These are phyloP conservation scores for Pseudocercospora eumusae DNA, from an alignment of 2,329 filamentous ascomycete genomes.

Conservation along the genomic window DNA sequence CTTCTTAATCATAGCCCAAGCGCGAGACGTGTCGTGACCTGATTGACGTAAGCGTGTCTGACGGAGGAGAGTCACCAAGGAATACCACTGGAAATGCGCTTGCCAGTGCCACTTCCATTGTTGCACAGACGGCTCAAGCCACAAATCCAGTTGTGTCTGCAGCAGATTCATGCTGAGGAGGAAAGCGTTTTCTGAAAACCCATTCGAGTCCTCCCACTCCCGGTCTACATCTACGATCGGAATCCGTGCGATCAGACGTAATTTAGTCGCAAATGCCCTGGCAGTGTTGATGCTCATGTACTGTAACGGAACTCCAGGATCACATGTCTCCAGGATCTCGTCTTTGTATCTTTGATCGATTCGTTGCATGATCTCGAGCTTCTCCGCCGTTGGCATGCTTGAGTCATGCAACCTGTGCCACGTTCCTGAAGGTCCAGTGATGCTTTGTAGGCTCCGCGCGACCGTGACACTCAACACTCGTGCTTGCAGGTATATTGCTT, in stretches of 20 bases:
- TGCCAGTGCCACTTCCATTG: conserved; percentile 36
- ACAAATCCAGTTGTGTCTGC: conserved; percentile 32
- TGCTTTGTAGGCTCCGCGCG: conserved; percentile 27
- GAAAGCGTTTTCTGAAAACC: conserved; percentile 32
- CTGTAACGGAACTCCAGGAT: conserved; percentile 33
- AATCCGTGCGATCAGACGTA: conserved; percentile 32
- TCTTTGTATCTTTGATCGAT: conserved; percentile 31
- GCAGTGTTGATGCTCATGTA: conserved; percentile 32
- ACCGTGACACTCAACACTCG: conserved; percentile 27
- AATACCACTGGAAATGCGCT: conserved; percentile 36
- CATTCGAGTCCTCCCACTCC: conserved; percentile 27
- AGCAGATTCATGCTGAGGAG: conserved; percentile 31
- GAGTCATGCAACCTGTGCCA: conserved; percentile 30
- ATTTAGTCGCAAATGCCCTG: conserved; percentile 29
- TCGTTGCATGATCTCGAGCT: conserved; percentile 30
- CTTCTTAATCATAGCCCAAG: conserved; percentile 30
- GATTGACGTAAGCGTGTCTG: conserved; percentile 30
- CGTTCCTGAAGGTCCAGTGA: conserved; percentile 28
- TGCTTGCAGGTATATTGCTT: conserved; percentile 36
- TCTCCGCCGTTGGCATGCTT: conserved; percentile 28
- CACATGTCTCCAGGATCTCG: conserved; percentile 31
- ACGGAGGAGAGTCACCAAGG: conserved; percentile 30
- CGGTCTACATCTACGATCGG: conserved; percentile 28
- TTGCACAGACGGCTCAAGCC: conserved; percentile 31
- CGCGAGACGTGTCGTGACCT: conserved; percentile 22